These are phyloP conservation scores for Trichoderma erinaceum DNA, from an alignment of 495 filamentous ascomycete species.

Conservation along the genomic window DNA sequence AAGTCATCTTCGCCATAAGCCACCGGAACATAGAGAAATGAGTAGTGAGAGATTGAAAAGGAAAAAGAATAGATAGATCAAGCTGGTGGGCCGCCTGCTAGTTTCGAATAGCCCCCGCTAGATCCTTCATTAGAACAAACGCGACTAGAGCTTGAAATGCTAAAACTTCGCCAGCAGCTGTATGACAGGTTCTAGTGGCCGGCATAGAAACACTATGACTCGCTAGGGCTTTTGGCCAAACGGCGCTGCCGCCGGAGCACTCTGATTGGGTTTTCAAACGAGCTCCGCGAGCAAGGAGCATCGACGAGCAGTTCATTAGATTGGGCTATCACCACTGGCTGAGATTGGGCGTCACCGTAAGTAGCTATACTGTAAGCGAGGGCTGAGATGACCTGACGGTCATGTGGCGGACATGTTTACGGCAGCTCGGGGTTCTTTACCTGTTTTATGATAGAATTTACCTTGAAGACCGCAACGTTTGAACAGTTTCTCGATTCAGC, in stretches of 20 bases:
- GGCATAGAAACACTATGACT: conserved; percentile 11
- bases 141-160: neutral
- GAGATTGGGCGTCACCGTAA: no score
- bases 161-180: neutral
- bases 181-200: conserved; percentile 7
- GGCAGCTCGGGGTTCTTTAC: no score
- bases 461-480: no score
- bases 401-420: no score
- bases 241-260: neutral
- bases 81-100: neutral
- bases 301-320: neutral
- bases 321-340: neutral
- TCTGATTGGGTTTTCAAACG: neutral
- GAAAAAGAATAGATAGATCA: neutral
- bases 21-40: neutral
- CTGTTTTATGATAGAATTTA: no score
- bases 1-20: neutral
- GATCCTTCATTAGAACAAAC: neutral
- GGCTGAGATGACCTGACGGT: no score
- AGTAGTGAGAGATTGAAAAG: neutral
- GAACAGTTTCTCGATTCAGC: no score
- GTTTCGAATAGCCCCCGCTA: neutral
- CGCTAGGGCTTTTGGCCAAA: neutral
- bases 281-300: neutral
- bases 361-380: no score